Evolutionary conservation across 202 grass and related monocot species (phyloP).

Genomic region (Elaeis oleifera): DNA sequence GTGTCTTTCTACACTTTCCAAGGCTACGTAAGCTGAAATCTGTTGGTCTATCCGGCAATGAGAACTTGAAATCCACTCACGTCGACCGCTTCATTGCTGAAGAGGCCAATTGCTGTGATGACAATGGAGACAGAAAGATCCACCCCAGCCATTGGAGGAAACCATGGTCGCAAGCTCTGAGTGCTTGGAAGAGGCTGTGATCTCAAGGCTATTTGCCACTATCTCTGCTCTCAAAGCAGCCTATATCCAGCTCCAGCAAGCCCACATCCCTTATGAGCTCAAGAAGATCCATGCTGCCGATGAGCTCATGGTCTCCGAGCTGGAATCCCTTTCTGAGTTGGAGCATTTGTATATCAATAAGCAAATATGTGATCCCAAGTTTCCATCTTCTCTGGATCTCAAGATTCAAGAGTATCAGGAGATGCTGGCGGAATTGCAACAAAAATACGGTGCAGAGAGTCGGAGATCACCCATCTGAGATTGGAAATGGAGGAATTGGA

Average conservation of each 20-base stretch:
- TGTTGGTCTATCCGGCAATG: conserved; percentile 29
- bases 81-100: conserved; percentile 1
- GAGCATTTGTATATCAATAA: conserved; percentile 40
- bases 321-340: conserved; percentile 40
- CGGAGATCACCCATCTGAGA: conserved; percentile 41
- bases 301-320: conserved; percentile 36
- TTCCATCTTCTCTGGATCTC: conserved; percentile 20
- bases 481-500: conserved; percentile 42
- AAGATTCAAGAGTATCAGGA: conserved; percentile 49
- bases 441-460: conserved; percentile 48
- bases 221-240: conserved; percentile 57
- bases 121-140: conserved; percentile 30
- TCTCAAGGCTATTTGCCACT: conserved; percentile 44
- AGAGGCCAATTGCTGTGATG: conserved; percentile 28
- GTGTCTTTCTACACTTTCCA: conserved; percentile 35
- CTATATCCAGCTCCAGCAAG: conserved; percentile 64
- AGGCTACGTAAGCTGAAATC: conserved; percentile 69
- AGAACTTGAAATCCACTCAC: conserved; percentile 19
- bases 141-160: conserved; percentile 28
- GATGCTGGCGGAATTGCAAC: conserved; percentile 48
- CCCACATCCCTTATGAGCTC: conserved; percentile 47
- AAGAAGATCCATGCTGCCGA: conserved; percentile 34
- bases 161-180: conserved; percentile 9
- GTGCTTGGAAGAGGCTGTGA: conserved; percentile 37
- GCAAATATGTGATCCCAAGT: conserved; percentile 33